Evolutionary conservation across 805 yeast species (phyloP), one percentile per base, ranked within the genome.

Genomic region (Priceomyces castillae): DNA sequence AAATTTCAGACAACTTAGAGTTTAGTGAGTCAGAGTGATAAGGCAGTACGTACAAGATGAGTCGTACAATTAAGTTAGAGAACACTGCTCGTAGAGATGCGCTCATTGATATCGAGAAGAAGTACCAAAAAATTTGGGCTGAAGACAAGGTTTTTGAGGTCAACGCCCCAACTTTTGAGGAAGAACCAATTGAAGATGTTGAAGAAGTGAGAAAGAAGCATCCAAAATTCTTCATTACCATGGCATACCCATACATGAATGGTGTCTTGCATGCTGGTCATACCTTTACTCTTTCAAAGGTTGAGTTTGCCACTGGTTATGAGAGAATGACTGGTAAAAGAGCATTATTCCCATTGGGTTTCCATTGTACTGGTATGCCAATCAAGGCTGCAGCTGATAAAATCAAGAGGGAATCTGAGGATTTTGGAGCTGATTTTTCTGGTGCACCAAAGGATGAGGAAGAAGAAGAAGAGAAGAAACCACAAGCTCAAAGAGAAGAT

Each of bases 311-410:
- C 37, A 76, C 86, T 44, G 98, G 98, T 43, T 94, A 85, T 61
- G 96, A 94, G 73, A 82, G 97, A 70, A 86, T 94, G 92, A 78
- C 78, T 59, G 98, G 97, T 53, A 88, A 85, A 69, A 79, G 86
- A 56, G 96, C 97, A 30, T 73, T 90, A 48, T 94, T 88, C 72
- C 98, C 99, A 40, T 77, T 94, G 45, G 99, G 99, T 39, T 94
- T 92, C 84, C 99, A 94, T 70, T 94, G 99, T 78, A 94, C 99
- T 28, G 99, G 99, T 76, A 86, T 94, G 97, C 98, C 99, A 42
- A 94, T 94, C 64, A 77, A 81, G 62, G 92, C 98, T 22, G 79
- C 96, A 58, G 98, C 99, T 39, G 99, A 92, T 70, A 92, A 94
- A 70, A 77, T 94, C 61, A 81, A 80, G 61, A 82, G 99, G 65